These are phyloP conservation scores for Jamesozyma rosinii DNA, from an alignment of 805 yeast genomes.

Conservation along the genomic window DNA sequence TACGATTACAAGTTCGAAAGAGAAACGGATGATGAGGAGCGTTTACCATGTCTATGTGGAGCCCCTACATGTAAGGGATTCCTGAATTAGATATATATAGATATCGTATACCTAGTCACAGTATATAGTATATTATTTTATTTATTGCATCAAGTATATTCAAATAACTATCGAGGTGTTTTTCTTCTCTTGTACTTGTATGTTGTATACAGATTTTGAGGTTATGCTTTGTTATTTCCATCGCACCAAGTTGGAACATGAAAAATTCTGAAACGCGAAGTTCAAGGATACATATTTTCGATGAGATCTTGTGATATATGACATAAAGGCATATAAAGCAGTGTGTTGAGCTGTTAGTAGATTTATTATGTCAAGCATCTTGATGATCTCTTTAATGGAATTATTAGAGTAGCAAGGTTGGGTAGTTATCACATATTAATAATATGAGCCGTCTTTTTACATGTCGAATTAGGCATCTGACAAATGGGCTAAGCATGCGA, in stretches of 20 bases:
- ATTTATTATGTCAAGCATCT: too few species aligned
- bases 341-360: too few species aligned
- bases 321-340: too few species aligned
- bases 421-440: neutral
- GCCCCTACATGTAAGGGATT: slow-evolving; percentile 91
- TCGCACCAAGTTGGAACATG: too few species aligned
- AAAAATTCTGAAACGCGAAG: neutral
- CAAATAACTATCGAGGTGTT: too few species aligned
- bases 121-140: neutral
- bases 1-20: slow-evolving; percentile 94
- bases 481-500: too few species aligned
- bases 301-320: too few species aligned
- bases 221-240: too few species aligned
- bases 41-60: slow-evolving; percentile 90
- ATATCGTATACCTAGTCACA: neutral
- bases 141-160: too few species aligned
- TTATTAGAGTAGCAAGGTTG: neutral
- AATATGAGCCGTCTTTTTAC: neutral
- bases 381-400: neutral
- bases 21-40: slow-evolving; percentile 77
- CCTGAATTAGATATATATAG: slow-evolving; percentile 42
- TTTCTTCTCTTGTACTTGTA: too few species aligned
- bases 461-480: neutral
- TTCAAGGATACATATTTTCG: neutral
- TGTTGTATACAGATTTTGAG: too few species aligned